These are phyloP conservation scores for Fusarium luffae DNA, from an alignment of 2,329 filamentous ascomycete genomes.

Conservation along the genomic window DNA sequence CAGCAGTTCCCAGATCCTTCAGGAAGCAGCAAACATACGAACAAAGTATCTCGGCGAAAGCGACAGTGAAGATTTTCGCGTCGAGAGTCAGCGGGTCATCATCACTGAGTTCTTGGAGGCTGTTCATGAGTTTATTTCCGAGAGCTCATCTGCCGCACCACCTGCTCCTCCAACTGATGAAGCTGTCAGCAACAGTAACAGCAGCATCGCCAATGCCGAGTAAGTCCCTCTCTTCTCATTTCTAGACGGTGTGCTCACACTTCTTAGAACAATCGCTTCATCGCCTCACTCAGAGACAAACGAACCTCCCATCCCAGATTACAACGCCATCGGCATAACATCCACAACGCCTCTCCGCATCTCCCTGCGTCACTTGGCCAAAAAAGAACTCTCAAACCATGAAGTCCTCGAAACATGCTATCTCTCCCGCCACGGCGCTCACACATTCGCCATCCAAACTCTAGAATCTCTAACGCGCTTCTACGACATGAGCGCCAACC, in stretches of 20 bases:
- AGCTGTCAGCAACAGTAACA: conserved; percentile 22
- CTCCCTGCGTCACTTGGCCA: conserved; percentile 42
- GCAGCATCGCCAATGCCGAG: conserved; percentile 20
- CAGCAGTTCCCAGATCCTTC: conserved; percentile 44
- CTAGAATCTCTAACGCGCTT: conserved; percentile 44
- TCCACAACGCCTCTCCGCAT: conserved; percentile 42
- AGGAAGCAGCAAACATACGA: conserved; percentile 38
- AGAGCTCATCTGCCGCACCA: conserved; percentile 30
- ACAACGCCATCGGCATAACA: conserved; percentile 44
- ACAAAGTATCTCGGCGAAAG: conserved; percentile 28
- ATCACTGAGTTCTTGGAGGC: conserved; percentile 41
- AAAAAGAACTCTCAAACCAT: conserved; percentile 43
- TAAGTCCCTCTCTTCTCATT: not conserved
- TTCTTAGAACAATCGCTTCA: conserved; percentile 34
- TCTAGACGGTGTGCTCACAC: accelerated
- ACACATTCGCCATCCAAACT: conserved; percentile 40
- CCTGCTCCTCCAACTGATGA: conserved; percentile 18
- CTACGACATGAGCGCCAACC: conserved; percentile 39
- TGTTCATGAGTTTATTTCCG: conserved; percentile 42
- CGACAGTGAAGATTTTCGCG: conserved; percentile 36
- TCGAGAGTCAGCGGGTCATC: conserved; percentile 30
- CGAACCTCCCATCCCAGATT: conserved; percentile 40
- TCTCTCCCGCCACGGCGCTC: conserved; percentile 30
- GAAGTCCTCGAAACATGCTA: conserved; percentile 42
- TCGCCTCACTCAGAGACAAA: conserved; percentile 42